Evolutionary conservation across 192 early-diverging fungal species (phyloP), one percentile per base, ranked within the genome.

Genomic region (Chytriomyces confervae): DNA sequence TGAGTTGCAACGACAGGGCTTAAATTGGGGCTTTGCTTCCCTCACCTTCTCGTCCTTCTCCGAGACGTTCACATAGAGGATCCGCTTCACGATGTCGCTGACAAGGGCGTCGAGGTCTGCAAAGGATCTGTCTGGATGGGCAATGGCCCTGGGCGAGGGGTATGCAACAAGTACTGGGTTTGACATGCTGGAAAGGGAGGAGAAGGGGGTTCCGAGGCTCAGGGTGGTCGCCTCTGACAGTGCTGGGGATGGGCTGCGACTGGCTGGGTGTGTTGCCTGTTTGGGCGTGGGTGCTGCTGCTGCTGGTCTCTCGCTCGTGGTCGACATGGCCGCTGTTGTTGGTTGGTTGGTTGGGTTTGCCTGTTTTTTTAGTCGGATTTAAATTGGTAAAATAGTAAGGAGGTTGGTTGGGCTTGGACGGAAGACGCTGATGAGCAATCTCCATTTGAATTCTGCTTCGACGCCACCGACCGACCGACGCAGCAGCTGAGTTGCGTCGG

Each of bases 81-180:
- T 72, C 20, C 71, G 23, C 51, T 72, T 72, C 50, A 72, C 71
- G 60, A 72, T 72, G 36, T 72, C 71, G 47, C 71, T 72, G 50
- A 72, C 51, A 18, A 72, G 20, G 8, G 50, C 53, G 5, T 72
- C 71, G 18, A 72, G 71, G 10, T 72, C 71, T 18, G 71, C 23
- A 61, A 72, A 72, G 20, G 46, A 51, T 29, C 71, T 10, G 60
- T 72, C 71, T 9, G 71, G 71, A 36, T 72, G 71, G 16, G 71
- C 71, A 43, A 72, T 72, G 16, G 53, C 53, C 13, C 53, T 13
- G 53, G 53, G 16, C 20, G 53, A n/a, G 53, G 53, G 53, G 53
- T 57, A 57, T 57, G 53, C 53, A 13, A 57, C 53, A n/a, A 57
- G 53, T 13, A 13, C 20, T 20, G 53, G 53, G 36, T 36, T 36